Base-by-base conservation (phyloP, 2,329 filamentous ascomycete species). In the Gnomoniopsis sp. region DNA sequence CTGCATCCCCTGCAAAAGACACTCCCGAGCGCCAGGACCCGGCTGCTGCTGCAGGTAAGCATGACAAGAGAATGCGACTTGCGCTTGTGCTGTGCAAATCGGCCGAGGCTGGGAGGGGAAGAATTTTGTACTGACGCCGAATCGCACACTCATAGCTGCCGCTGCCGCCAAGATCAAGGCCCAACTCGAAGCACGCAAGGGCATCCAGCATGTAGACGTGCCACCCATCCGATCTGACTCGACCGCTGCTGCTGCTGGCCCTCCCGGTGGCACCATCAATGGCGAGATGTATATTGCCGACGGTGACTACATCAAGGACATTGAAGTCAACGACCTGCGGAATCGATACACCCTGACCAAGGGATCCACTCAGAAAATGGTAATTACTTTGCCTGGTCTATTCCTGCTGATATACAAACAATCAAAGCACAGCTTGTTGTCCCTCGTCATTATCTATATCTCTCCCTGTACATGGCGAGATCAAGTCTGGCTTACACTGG, bases 301-400 rank as follows among this genome's bases (percentile, higher is more conserved):
- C 72, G 95, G 95, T 68, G 95, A 99, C 76, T 98, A 90, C 74
- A 98, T 99, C 77, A 95, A 96, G 75, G 95, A 99, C 71, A 96
- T 99, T 70, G 95, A 98, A 79, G 91, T 99, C 79, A 99, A 99
- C 75, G 93, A 98, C 75, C 78, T 98, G 70, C 89, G 93, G 65
- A 99, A 98, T 74, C 90, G 93, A 68, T 99, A 99, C 75, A 89
- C 93, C 74, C 83, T 99, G 78, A 99, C 93, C 65, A 98, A 97
- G 81, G 92, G 93, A 70, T 90, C 91, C 69, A 96, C 92, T 65
- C 95, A 98, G 82, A 96, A 96, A 86, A 96, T 95, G 93, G 95
- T 99, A 97, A 96, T 89, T 93, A 88, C 76, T 77, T 21, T 84
- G 85, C 83, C 82, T 78, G 84, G 79, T 74, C 77, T 46, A 71